A percentile compares a stretch with the other conserved stretches of the same genome.
Conservation (phyloP, 1,284 basidiomycete genomes). For the Hemileia vastatrix region DNA sequence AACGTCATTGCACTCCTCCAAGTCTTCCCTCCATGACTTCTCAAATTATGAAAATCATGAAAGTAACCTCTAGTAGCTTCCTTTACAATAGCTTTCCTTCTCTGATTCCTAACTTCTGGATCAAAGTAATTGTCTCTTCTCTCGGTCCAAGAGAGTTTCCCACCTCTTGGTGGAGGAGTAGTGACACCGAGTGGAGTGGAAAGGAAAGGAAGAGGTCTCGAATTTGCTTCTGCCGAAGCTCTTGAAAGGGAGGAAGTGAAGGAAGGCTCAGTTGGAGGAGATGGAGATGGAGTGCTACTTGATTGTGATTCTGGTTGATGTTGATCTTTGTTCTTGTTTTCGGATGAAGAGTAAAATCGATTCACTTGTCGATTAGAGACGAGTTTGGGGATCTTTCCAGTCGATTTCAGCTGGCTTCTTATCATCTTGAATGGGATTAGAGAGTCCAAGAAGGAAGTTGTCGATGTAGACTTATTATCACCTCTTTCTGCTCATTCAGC, state of each 20-base stretch:
- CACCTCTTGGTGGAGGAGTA: slow-evolving; percentile 53
- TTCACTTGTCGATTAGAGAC: too few relatives aligned
- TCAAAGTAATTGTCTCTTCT: slow-evolving; percentile 62
- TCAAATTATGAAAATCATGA: slow-evolving; percentile 71
- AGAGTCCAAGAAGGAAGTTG: too few relatives aligned
- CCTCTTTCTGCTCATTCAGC: too few relatives aligned
- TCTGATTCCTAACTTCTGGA: slow-evolving; percentile 59
- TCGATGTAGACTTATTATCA: too few relatives aligned
- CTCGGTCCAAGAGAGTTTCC: slow-evolving; percentile 56
- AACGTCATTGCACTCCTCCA: slow-evolving; percentile 85
- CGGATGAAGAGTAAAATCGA: too few relatives aligned
- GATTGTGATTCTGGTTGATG: too few relatives aligned
- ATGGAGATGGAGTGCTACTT: not conserved
- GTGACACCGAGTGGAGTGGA: slow-evolving; percentile 64
- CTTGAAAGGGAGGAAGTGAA: slow-evolving; percentile 14
- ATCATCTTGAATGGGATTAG: too few relatives aligned
- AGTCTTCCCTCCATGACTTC: slow-evolving; percentile 79
- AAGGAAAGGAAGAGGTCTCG: slow-evolving; percentile 54
- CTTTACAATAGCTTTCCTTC: slow-evolving; percentile 70
- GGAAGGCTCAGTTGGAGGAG: not conserved
- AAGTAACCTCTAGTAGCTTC: slow-evolving; percentile 83
- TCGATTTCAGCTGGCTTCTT: too few relatives aligned
- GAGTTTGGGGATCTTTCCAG: too few relatives aligned
- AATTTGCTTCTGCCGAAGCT: slow-evolving; percentile 25
- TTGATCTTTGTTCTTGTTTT: too few relatives aligned